phyloP scores from a whole-genome alignment of 179 eudicot species.

The Amaranthus tricolor region DNA sequence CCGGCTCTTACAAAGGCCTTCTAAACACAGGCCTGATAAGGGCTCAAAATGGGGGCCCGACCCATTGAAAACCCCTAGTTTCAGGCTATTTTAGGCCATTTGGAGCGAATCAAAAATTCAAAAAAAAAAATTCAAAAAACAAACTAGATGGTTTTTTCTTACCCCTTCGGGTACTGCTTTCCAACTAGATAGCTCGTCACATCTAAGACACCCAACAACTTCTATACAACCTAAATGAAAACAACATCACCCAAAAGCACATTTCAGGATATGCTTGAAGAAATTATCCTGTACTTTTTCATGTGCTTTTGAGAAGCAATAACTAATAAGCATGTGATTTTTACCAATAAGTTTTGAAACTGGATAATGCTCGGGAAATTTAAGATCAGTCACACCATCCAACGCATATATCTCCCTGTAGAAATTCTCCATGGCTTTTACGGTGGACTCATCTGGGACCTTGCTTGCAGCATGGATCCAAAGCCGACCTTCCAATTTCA shows the following conservation, averaged over 20 bases:
- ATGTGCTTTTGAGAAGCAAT: too few relatives aligned
- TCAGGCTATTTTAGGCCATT: too few relatives aligned
- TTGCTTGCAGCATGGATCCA: slow-evolving; percentile 95
- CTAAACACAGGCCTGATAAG: too few relatives aligned
- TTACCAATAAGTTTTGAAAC: slow-evolving; percentile 68
- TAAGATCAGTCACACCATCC: slow-evolving; percentile 68
- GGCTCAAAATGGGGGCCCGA: too few relatives aligned
- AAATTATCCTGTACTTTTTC: neutral
- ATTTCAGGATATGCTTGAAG: neutral
- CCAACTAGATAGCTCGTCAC: slow-evolving; percentile 71
- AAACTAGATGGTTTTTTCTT: slow-evolving; percentile 11
- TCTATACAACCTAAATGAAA: slow-evolving; percentile 64
- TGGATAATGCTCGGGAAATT: slow-evolving; percentile 78
- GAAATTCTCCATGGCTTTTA: slow-evolving; percentile 80
- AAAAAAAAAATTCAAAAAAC: too few relatives aligned
- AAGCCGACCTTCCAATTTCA: slow-evolving; percentile 41
- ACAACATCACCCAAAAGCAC: neutral
- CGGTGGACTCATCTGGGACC: slow-evolving; percentile 62
- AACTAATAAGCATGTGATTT: neutral
- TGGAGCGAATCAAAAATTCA: neutral
- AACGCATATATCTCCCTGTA: slow-evolving; percentile 75
- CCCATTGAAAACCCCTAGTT: too few relatives aligned
- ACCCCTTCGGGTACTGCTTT: slow-evolving; percentile 76
- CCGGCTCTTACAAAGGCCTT: too few relatives aligned
- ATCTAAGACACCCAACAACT: slow-evolving; percentile 65